A percentile compares a stretch with the other conserved stretches of the same genome.
Evolutionary conservation across 768 basidiomycete species (phyloP).

Genomic region (Inosperma sp.): DNA sequence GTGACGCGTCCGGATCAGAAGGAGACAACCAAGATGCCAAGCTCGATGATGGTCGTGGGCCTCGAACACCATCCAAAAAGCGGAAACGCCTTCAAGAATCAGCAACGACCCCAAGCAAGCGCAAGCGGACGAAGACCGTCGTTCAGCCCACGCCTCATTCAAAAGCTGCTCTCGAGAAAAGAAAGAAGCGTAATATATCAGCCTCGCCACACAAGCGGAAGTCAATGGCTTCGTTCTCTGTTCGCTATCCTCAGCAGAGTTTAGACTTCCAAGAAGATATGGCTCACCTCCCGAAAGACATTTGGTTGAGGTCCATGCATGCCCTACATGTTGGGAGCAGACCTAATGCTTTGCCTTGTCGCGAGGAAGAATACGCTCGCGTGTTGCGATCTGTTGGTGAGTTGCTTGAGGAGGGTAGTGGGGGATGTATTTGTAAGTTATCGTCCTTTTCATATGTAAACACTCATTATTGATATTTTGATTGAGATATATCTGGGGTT

Average conservation of each 20-base stretch:
- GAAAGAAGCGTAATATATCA: conserved; percentile 29
- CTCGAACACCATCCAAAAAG: conserved; percentile 52
- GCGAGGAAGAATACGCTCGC: conserved; percentile 77
- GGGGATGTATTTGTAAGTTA: conserved; percentile 88
- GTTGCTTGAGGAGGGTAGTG: conserved; percentile 85
- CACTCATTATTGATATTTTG: background rate
- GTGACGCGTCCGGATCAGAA: conserved; percentile 27
- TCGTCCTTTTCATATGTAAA: conserved; percentile 5
- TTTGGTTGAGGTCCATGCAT: conserved; percentile 86
- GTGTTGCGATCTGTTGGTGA: conserved; percentile 77
- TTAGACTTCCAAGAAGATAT: conserved; percentile 36
- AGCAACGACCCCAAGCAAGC: conserved; percentile 25
- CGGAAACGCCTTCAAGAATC: conserved; percentile 38
- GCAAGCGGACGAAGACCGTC: conserved; percentile 32
- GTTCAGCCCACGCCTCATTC: conserved; percentile 74
- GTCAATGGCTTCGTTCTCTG: conserved; percentile 17
- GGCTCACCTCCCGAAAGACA: conserved; percentile 60
- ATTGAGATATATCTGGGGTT: conserved; percentile 96
- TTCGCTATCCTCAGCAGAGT: conserved; percentile 29
- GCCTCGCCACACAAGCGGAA: conserved; percentile 28
- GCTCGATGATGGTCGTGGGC: conserved; percentile 23
- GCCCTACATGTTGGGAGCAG: conserved; percentile 89
- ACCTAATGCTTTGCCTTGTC: conserved; percentile 84
- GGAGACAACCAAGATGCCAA: conserved; percentile 22
- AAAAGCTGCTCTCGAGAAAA: conserved; percentile 56